phyloP scores from a whole-genome alignment of 345 rosid genomes.

The Tarenaya hassleriana region DNA sequence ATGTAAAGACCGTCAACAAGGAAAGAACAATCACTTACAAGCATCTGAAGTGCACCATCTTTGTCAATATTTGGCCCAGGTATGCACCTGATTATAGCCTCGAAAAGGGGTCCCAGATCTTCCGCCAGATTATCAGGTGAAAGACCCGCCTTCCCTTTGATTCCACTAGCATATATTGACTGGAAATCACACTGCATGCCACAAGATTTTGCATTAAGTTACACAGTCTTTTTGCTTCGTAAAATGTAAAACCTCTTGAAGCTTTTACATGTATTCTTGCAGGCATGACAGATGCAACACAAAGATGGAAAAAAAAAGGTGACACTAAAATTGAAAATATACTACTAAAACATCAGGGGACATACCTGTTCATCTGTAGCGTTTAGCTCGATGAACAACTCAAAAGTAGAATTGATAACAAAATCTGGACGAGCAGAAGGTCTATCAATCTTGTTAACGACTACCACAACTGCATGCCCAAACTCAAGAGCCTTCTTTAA shows the following conservation, averaged over 20 bases:
- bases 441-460: slow-evolving; percentile 93
- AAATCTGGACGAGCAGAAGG: slow-evolving; percentile 93
- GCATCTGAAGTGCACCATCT: slow-evolving; percentile 98
- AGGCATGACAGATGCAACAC: slow-evolving; percentile 6
- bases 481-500: slow-evolving; percentile 95
- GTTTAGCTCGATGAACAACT: slow-evolving; percentile 86
- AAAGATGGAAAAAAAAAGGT: slow-evolving; percentile 1
- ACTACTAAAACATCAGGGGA: not conserved
- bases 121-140: slow-evolving; percentile 79
- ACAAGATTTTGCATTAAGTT: slow-evolving; percentile 10
- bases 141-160: slow-evolving; percentile 90
- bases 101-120: slow-evolving; percentile 91
- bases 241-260: not conserved
- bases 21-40: slow-evolving; percentile 62
- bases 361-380: slow-evolving; percentile 97
- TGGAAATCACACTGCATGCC: slow-evolving; percentile 88
- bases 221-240: not conserved
- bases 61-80: slow-evolving; percentile 85
- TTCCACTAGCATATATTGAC: slow-evolving; percentile 90
- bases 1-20: slow-evolving; percentile 18
- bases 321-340: too few relatives aligned
- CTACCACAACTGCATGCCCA: slow-evolving; percentile 94
- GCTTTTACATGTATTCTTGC: not conserved
- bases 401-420: slow-evolving; percentile 94
- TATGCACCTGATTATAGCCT: slow-evolving; percentile 86